phyloP scores from a whole-genome alignment of 2,329 filamentous ascomycete species.

The Cladosporium sp. region DNA sequence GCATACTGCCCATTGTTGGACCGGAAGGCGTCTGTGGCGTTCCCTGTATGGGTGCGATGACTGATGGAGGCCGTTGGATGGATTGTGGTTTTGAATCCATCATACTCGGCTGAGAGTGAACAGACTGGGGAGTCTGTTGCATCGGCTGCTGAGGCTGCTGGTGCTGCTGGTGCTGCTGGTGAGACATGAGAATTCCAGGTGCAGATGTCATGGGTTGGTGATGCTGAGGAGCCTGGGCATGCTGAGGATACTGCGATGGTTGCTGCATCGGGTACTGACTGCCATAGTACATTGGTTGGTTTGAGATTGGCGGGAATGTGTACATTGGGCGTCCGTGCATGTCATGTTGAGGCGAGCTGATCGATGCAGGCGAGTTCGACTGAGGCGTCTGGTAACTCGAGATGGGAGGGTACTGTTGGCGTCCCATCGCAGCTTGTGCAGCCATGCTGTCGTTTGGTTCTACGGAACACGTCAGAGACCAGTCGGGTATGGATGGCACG shows the following conservation, averaged over 20 bases:
- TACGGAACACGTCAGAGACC: constrained; percentile 35
- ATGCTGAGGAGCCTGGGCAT: constrained; percentile 48
- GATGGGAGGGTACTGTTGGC: constrained; percentile 74
- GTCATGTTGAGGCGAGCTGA: constrained; percentile 88
- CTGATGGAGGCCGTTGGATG: constrained; percentile 23
- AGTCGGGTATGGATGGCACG: constrained; percentile 14
- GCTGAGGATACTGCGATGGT: constrained; percentile 54
- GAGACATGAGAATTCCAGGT: constrained; percentile 52
- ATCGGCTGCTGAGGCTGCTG: constrained; percentile 37
- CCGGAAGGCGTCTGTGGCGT: constrained; percentile 29
- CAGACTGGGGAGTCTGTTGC: constrained; percentile 15
- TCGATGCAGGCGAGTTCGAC: constrained; percentile 89
- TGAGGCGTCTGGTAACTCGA: constrained; percentile 79
- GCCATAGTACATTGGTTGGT: constrained; percentile 68
- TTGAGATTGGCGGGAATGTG: constrained; percentile 68
- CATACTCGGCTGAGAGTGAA: constrained; percentile 23
- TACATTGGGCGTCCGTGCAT: constrained; percentile 81
- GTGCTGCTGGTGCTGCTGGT: constrained; percentile 37
- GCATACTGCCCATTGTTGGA: constrained; percentile 26
- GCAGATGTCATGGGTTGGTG: constrained; percentile 53
- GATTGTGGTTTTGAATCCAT: constrained; percentile 24
- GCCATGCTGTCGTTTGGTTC: constrained; percentile 70
- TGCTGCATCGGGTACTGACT: constrained; percentile 45
- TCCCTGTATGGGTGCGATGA: constrained; percentile 20
- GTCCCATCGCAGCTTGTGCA: constrained; percentile 59